Evolutionary conservation across 805 yeast species (phyloP).

Genomic region (Nakazawaea ernobii): DNA sequence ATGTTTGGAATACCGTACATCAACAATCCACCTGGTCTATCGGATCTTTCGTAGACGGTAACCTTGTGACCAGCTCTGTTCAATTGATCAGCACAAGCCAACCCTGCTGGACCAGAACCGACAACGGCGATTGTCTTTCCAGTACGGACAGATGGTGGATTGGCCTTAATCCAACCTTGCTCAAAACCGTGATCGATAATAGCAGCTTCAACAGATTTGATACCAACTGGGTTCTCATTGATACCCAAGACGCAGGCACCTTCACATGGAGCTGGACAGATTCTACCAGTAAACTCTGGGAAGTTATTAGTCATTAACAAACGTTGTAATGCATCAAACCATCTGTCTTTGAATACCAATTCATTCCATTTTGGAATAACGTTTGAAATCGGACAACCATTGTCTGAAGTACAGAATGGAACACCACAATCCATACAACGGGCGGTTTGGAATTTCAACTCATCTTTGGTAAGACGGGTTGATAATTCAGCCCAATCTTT

Average conservation of each 20-base stretch:
- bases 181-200: slow-evolving; percentile 95
- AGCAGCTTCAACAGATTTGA: slow-evolving; percentile 92
- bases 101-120: slow-evolving; percentile 97
- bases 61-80: slow-evolving; percentile 94
- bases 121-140: slow-evolving; percentile 81
- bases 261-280: slow-evolving; percentile 99
- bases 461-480: slow-evolving; percentile 74
- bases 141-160: slow-evolving; percentile 73
- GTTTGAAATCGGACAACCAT: slow-evolving; percentile 97
- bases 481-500: slow-evolving; percentile 93
- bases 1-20: slow-evolving; percentile 99
- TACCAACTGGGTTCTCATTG: slow-evolving; percentile 92
- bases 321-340: slow-evolving; percentile 91
- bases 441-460: slow-evolving; percentile 86
- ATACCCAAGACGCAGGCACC: slow-evolving; percentile 93
- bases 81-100: slow-evolving; percentile 95
- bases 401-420: slow-evolving; percentile 96
- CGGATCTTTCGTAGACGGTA: slow-evolving; percentile 88
- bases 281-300: slow-evolving; percentile 98
- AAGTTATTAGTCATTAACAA: slow-evolving; percentile 94
- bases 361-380: slow-evolving; percentile 98
- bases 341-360: slow-evolving; percentile 87
- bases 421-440: slow-evolving; percentile 99
- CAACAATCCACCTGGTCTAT: slow-evolving; percentile 92
- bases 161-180: slow-evolving; percentile 92